Evolutionary conservation across 305 asterid species (phyloP).

Genomic region (Ajuga reptans): DNA sequence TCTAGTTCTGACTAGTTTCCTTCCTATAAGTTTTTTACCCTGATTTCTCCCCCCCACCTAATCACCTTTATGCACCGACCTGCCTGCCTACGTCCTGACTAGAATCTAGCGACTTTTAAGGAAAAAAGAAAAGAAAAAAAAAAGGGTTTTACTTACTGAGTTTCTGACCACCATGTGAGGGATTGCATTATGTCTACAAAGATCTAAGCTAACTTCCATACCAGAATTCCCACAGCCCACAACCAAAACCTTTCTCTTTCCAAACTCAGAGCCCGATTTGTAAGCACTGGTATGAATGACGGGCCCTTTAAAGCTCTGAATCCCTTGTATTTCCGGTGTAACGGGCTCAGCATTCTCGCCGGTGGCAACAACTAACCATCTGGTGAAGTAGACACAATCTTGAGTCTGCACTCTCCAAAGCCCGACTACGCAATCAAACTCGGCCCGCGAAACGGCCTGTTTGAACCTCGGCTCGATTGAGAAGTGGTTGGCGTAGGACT

Average conservation of each 20-base stretch:
- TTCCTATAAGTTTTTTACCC: too few species aligned
- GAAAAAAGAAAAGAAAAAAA: background rate
- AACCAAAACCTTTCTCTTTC: slow-evolving; percentile 46
- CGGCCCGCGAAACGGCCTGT: slow-evolving; percentile 40
- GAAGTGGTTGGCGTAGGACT: slow-evolving; percentile 57
- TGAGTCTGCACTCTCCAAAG: slow-evolving; percentile 51
- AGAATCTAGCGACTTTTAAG: too few species aligned
- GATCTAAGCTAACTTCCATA: slow-evolving; percentile 87
- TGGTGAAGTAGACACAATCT: slow-evolving; percentile 33
- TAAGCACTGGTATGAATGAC: slow-evolving; percentile 58
- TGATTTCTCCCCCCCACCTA: too few species aligned
- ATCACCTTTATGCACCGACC: too few species aligned
- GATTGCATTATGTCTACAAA: slow-evolving; percentile 53
- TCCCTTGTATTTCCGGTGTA: slow-evolving; percentile 51
- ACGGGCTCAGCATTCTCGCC: slow-evolving; percentile 82
- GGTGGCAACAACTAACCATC: slow-evolving; percentile 67
- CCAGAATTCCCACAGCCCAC: slow-evolving; percentile 94
- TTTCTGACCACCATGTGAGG: slow-evolving; percentile 82
- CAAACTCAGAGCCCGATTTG: slow-evolving; percentile 49
- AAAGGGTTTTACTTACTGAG: slow-evolving; percentile 37
- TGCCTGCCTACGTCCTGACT: too few species aligned
- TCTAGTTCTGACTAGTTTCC: too few species aligned
- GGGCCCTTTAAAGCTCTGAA: slow-evolving; percentile 45
- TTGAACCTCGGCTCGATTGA: slow-evolving; percentile 44
- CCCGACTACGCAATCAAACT: slow-evolving; percentile 31